phyloP scores from a whole-genome alignment of 371 early-diverging fungal genomes.

The Blyttiomyces sp. region DNA sequence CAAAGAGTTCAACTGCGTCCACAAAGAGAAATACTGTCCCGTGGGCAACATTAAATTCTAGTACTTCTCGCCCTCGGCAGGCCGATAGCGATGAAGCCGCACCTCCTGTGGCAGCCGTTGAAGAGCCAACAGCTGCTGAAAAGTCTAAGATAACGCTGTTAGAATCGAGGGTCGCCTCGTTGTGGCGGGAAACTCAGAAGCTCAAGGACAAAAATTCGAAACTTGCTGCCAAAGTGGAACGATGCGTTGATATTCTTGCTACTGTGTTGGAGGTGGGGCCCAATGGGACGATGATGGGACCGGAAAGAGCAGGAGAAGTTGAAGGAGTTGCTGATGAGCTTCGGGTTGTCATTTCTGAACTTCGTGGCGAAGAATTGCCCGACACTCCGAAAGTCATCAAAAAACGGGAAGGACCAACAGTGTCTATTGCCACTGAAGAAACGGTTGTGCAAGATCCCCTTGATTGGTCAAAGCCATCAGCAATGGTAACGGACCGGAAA shows the following conservation, averaged over 20 bases:
- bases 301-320: slow-evolving; percentile 1
- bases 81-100: not conserved
- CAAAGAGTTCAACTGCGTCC: not conserved
- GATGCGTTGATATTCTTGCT: slow-evolving; percentile 3
- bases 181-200: slow-evolving; percentile 1
- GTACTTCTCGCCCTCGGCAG: not conserved
- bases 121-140: not conserved
- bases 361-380: not conserved
- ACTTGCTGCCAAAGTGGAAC: slow-evolving; percentile 11
- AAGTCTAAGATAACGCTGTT: slow-evolving; percentile 6
- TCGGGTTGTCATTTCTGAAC: slow-evolving; percentile 7
- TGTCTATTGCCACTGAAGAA: not conserved
- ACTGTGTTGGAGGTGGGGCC: no score
- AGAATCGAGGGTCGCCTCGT: slow-evolving; percentile 4
- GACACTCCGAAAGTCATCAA: not conserved
- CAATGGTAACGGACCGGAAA: not conserved
- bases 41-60: not conserved
- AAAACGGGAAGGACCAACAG: not conserved
- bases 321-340: slow-evolving; percentile 19
- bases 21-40: not conserved
- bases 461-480: not conserved
- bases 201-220: slow-evolving; percentile 5
- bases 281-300: not conserved
- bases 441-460: not conserved
- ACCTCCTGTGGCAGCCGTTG: not conserved